phyloP scores from a whole-genome alignment of 768 basidiomycete genomes.

The Podaxis mareebaensis region DNA sequence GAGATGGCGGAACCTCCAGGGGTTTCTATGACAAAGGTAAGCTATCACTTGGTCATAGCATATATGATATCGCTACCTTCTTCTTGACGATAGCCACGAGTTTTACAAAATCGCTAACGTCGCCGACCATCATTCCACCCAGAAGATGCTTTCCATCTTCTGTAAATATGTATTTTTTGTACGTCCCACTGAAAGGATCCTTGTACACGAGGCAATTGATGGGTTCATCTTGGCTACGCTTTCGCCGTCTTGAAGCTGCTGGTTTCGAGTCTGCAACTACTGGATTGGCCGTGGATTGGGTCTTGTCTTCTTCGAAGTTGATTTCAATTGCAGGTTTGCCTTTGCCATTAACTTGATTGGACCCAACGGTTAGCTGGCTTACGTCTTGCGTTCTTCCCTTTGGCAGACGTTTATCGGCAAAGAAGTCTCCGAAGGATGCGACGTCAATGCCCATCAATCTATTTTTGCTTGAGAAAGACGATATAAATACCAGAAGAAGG shows the following conservation, averaged over 20 bases:
- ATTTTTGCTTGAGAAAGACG: not conserved
- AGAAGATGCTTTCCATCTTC: conserved; percentile 70
- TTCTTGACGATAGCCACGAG: conserved; percentile 71
- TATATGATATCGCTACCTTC: conserved; percentile 38
- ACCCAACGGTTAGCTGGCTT: not conserved
- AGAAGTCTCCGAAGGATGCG: conserved; percentile 74
- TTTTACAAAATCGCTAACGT: conserved; percentile 67
- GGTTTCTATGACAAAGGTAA: conserved; percentile 47
- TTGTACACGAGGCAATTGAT: conserved; percentile 65
- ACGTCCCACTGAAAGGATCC: conserved; percentile 70
- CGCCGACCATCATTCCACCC: conserved; percentile 83
- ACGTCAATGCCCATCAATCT: conserved; percentile 46
- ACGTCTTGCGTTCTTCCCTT: conserved; percentile 19
- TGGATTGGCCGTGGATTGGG: not conserved
- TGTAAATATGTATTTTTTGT: conserved; percentile 79
- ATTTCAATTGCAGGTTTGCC: not conserved
- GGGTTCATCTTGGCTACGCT: conserved; percentile 30
- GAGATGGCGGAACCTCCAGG: conserved; percentile 61
- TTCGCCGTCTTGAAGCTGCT: conserved; percentile 6
- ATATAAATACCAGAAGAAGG: not conserved
- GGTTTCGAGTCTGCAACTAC: not conserved
- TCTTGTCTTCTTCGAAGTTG: not conserved
- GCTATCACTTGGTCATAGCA: not conserved
- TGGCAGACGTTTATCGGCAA: conserved; percentile 49
- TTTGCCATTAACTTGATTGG: not conserved